Evolutionary conservation across 495 filamentous ascomycete genomes (phyloP).

Genomic region (Lindgomyces ingoldianus): DNA sequence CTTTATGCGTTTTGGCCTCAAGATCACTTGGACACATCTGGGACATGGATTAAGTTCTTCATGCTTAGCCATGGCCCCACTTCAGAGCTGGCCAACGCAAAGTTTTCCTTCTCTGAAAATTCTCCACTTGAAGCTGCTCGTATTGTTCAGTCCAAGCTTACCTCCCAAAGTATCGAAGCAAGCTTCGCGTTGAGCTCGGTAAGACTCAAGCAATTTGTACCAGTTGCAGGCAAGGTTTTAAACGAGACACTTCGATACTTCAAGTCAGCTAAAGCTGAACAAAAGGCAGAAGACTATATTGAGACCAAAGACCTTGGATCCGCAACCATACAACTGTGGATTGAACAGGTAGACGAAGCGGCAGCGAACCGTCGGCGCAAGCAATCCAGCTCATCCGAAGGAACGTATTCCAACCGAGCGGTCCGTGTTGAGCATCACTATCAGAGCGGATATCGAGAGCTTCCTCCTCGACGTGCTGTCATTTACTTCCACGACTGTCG

Average conservation of each 20-base stretch:
- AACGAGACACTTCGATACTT: not conserved
- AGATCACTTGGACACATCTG: no score
- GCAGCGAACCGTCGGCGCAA: not conserved
- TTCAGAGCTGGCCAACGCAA: no score
- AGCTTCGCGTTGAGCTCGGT: slow-evolving; percentile 1
- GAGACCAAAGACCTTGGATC: slow-evolving; percentile 16
- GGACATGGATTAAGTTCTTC: no score
- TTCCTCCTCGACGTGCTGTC: not conserved
- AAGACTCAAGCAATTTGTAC: not conserved
- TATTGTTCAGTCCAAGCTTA: slow-evolving; percentile 7
- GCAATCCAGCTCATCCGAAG: not conserved
- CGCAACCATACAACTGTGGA: slow-evolving; percentile 18
- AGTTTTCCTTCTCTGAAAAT: slow-evolving; percentile 9
- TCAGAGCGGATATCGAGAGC: not conserved
- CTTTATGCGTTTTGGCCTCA: slow-evolving; percentile 12
- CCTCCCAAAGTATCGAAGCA: not conserved
- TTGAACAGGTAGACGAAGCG: slow-evolving; percentile 6
- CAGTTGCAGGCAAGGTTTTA: not conserved
- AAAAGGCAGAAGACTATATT: no score
- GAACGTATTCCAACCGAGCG: not conserved
- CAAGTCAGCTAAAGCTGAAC: not conserved
- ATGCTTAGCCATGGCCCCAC: no score
- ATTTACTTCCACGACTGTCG: slow-evolving; percentile 1
- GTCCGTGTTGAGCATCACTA: not conserved
- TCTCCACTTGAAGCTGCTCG: not conserved